A percentile compares a stretch with the other conserved stretches of the same genome.
phyloP scores from a whole-genome alignment of 345 rosid genomes.

The Gossypium thurberi region DNA sequence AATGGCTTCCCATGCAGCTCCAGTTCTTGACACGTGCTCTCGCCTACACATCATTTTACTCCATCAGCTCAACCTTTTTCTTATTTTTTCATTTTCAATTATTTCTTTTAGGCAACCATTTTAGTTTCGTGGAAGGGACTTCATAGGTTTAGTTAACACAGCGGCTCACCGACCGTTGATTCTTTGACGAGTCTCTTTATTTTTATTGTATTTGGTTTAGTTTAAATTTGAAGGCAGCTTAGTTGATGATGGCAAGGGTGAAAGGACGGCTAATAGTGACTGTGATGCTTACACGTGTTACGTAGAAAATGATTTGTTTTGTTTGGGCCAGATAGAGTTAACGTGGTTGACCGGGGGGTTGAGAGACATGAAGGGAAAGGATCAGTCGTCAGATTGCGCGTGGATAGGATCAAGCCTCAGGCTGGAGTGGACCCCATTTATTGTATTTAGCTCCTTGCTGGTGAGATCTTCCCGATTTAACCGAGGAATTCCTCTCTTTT shows the following conservation, averaged over 20 bases:
- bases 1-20: neutral
- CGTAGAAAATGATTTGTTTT: neutral
- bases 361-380: neutral
- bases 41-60: too few relatives aligned
- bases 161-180: conserved; percentile 31
- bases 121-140: neutral
- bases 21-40: conserved; percentile 13
- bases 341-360: neutral
- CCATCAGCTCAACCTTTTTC: neutral
- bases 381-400: neutral
- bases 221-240: conserved; percentile 8
- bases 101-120: neutral
- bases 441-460: neutral
- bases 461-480: too few relatives aligned
- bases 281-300: conserved; percentile 18
- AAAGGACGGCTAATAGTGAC: conserved; percentile 13
- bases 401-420: conserved; percentile 14
- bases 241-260: neutral
- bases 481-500: too few relatives aligned
- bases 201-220: neutral
- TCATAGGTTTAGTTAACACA: conserved; percentile 1
- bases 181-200: conserved; percentile 11
- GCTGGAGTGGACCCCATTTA: conserved; percentile 3
- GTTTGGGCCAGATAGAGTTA: neutral
- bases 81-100: neutral